These are phyloP conservation scores for Tetrapyrgos nigripes DNA, from an alignment of 1,284 basidiomycete genomes.

Conservation along the genomic window DNA sequence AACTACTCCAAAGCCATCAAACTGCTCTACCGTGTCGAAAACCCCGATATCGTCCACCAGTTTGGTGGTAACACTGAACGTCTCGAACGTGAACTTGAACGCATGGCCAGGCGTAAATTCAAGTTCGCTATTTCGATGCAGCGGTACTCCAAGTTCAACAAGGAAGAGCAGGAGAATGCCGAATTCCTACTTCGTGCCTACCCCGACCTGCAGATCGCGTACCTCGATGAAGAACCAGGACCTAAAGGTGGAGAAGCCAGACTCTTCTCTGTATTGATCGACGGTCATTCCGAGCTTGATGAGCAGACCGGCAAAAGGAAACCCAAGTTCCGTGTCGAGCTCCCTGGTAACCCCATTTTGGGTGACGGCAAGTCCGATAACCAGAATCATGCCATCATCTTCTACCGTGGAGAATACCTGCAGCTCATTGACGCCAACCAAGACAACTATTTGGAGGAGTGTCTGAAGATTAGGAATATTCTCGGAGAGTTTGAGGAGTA, in stretches of 20 bases:
- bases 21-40: constrained; percentile 97
- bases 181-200: constrained; percentile 98
- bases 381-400: constrained; percentile 99
- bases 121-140: constrained; percentile 99
- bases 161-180: constrained; percentile 98
- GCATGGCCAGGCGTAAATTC: constrained; percentile 98
- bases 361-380: constrained; percentile 99
- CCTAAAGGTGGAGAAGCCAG: constrained; percentile 90
- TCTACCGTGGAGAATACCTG: constrained; percentile 98
- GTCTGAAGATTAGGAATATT: constrained; percentile 97
- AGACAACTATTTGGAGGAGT: constrained; percentile 99
- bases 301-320: constrained; percentile 89
- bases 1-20: constrained; percentile 99
- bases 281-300: constrained; percentile 97
- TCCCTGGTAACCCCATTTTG: constrained; percentile 99
- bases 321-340: constrained; percentile 97
- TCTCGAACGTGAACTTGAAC: constrained; percentile 95
- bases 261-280: constrained; percentile 94
- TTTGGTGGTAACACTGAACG: constrained; percentile 98
- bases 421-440: constrained; percentile 99
- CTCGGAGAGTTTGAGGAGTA: constrained; percentile 99
- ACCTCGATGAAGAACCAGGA: constrained; percentile 94
- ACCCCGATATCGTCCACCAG: constrained; percentile 97
- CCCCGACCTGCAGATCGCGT: constrained; percentile 98
- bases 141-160: constrained; percentile 99